A percentile compares a stretch with the other conserved stretches of the same genome.
These are phyloP conservation scores for Metschnikowia proteae DNA, from an alignment of 805 yeast genomes.

Conservation along the genomic window DNA sequence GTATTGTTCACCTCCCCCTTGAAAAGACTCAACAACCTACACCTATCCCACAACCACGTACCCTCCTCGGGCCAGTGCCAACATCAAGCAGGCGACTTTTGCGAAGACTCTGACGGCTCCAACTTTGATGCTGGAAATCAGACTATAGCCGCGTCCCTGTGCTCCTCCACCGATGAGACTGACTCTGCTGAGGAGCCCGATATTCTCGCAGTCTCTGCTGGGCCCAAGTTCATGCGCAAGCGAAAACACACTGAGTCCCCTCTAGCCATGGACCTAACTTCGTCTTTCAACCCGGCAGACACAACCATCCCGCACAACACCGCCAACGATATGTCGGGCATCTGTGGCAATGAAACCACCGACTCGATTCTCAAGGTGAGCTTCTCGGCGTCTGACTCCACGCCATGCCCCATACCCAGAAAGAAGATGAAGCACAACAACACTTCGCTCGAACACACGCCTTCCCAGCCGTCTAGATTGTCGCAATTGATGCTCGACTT, in stretches of 20 bases:
- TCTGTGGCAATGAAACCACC: constrained; percentile 14
- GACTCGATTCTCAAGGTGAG: constrained; percentile 21
- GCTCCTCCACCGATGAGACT: background rate
- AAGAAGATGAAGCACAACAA: constrained; percentile 31
- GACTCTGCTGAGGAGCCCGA: constrained; percentile 13
- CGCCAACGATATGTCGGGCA: constrained; percentile 18
- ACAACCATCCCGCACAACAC: constrained; percentile 11
- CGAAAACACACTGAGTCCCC: constrained; percentile 25
- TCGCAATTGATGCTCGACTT: constrained; percentile 27
- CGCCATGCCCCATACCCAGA: constrained; percentile 44
- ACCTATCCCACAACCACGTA: constrained; percentile 12
- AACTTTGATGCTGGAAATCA: constrained; percentile 22
- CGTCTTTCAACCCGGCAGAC: constrained; percentile 11
- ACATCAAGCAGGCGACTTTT: background rate
- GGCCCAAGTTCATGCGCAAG: constrained; percentile 27
- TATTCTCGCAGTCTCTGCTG: constrained; percentile 6
- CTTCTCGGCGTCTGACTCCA: constrained; percentile 37
- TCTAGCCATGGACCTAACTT: constrained; percentile 26
- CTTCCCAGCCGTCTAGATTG: constrained; percentile 21
- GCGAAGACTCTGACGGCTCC: constrained; percentile 9
- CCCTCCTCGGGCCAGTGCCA: background rate
- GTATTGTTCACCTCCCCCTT: constrained; percentile 32
- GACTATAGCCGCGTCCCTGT: constrained; percentile 23
- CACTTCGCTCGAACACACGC: constrained; percentile 16
- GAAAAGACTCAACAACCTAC: constrained; percentile 31